Base-by-base conservation (phyloP, 2,329 filamentous ascomycete genomes). In the Diaporthe vexans region DNA sequence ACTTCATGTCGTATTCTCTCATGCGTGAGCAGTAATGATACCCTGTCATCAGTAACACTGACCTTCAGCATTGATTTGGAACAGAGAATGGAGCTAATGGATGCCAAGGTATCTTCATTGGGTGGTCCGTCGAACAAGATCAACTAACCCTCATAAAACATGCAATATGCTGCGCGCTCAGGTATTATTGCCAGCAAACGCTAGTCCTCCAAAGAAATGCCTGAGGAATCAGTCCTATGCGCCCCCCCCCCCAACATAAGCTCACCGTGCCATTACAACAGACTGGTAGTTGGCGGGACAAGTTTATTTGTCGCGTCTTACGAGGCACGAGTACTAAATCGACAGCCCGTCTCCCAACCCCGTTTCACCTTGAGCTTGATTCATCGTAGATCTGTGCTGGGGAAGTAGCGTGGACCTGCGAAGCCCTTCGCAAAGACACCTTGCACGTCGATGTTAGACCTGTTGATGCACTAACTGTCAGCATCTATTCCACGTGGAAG, bases 331-430 rank as follows among this genome's bases (percentile, higher is more conserved):
- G 33, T 24, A 40, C 33, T 33, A 15, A 43, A 43, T 3, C 26
- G 17, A n/a, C 13, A 40, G 24, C 48, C 63, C 63, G 11, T 52
- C 29, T 26, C 26, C 29, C 40, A 48, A 11, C 21, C 46, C 17
- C 21, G 24, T 37, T 33, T 24, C 46, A 40, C 46, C 15, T 40
- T 4, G 9, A 68, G 3, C n/a, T 54, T 40, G 63, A 26, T 48
- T 85, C 81, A 94, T 76, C 90, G 86, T 77, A 93, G 80, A 58
- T 93, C 88, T 37, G 92, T 84, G 3, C 92, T 90, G 10, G 94
- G 94, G 79, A 97, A 97, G 82, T 92, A 98, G 75, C 95, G 90
- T 13, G 94, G 94, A 6, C 96, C 96, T 0, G 94, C 94, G 83
- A 92, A 98, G 0, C 96, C 96, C 79, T 94, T 92, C 1, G 92